phyloP scores from a whole-genome alignment of 2,329 filamentous ascomycete genomes.

The Alternaria arborescens region DNA sequence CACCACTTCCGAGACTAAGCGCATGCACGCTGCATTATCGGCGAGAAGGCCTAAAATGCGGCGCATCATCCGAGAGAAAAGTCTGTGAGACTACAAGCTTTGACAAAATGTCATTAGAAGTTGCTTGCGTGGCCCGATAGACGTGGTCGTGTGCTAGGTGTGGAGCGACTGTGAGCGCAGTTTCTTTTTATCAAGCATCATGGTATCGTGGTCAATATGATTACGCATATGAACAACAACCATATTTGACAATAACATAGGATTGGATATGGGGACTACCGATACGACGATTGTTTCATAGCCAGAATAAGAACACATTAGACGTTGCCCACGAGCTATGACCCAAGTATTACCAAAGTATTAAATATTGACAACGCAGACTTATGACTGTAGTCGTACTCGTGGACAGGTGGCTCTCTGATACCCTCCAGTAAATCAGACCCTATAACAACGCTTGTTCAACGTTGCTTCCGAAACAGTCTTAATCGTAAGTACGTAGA shows the following conservation, averaged over 20 bases:
- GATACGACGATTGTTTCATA: neutral
- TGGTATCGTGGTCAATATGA: no score
- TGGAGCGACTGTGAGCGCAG: neutral
- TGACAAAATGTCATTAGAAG: neutral
- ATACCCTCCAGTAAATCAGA: neutral
- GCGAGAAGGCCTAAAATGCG: neutral
- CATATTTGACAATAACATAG: neutral
- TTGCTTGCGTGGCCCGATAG: neutral
- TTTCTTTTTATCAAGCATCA: neutral
- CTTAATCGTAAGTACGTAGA: neutral
- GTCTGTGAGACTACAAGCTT: neutral
- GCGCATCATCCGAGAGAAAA: slow-evolving; percentile 1
- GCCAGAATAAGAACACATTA: neutral
- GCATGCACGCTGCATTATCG: neutral
- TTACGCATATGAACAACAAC: neutral
- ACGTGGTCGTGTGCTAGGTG: neutral
- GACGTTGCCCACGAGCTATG: neutral
- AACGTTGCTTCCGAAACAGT: neutral
- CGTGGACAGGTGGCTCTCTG: neutral
- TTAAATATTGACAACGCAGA: neutral
- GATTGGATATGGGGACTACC: neutral
- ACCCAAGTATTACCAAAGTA: neutral
- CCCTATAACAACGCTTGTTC: neutral
- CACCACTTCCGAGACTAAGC: slow-evolving; percentile 2
- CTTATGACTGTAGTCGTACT: neutral